phyloP scores from a whole-genome alignment of 2,329 filamentous ascomycete species.

The Cryphonectria naterciae region DNA sequence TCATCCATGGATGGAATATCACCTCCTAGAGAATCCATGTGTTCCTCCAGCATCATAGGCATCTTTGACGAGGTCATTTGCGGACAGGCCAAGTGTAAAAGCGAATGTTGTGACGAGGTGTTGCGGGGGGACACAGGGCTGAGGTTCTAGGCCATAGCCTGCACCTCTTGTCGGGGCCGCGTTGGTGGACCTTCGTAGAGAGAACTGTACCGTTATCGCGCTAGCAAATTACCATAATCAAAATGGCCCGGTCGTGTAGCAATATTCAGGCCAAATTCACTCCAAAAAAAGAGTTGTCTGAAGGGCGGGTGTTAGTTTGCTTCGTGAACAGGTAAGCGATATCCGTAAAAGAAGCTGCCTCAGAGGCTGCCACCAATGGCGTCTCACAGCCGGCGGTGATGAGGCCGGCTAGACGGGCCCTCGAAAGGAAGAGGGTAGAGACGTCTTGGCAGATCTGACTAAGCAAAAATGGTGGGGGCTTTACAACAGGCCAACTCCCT shows the following conservation, averaged over 20 bases:
- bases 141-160: slow-evolving; percentile 1
- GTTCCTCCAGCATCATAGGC: slow-evolving; percentile 59
- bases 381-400: not conserved
- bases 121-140: not conserved
- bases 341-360: not conserved
- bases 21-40: slow-evolving; percentile 57
- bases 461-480: not conserved
- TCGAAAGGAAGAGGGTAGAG: not conserved
- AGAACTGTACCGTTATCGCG: not conserved
- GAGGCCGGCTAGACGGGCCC: not conserved
- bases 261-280: not conserved
- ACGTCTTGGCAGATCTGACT: not conserved
- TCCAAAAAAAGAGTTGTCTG: not conserved
- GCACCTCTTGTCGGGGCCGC: not conserved
- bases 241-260: not conserved
- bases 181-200: not conserved
- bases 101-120: not conserved
- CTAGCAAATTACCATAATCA: not conserved
- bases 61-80: slow-evolving; percentile 43
- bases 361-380: not conserved
- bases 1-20: slow-evolving; percentile 71
- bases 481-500: not conserved
- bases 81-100: too few relatives aligned
- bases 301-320: not conserved
- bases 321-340: not conserved